Evolutionary conservation across 768 basidiomycete species (phyloP), one percentile per base, ranked within the genome.

Genomic region (Rhodotorula kratochvilovae): DNA sequence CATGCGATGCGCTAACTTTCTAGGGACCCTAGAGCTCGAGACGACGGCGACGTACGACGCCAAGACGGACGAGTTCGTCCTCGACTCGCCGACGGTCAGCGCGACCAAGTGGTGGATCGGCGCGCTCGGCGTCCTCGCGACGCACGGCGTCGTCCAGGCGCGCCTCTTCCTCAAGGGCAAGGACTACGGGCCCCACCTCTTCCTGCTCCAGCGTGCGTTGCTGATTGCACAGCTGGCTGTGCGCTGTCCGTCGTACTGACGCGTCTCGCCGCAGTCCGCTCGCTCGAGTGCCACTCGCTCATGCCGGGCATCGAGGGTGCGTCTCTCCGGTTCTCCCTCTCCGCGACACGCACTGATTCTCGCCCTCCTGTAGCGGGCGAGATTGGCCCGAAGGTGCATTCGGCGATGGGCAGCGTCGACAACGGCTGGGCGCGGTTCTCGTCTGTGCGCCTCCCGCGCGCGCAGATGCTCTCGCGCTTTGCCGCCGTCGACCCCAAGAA

Each of bases 401-500:
- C 45, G 7, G 73, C 66, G 3, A 59, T 65, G 63, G 50, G 60
- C 1, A 45, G 66, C 3, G 56, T 71, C 57, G 73, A 75, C 61
- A 75, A 75, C 35, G 73, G 73, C 23, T 75, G 62, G 70, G 73
- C 70, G 5, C 66, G 70, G 23, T 83, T 83, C 79, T 80, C 80
- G 63, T 77, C 80, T 58, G 81, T 83, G 61, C 77, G 81, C 17
- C 76, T 83, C 16, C 82, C 82, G 15, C 77, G 82, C 57, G 73
- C 57, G 6, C 82, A 88, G 55, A 90, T 91, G 89, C 84, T 91
- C 11, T 88, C 87, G 54, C 87, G 85, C 63, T 90, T 90, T 71
- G 87, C 89, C 2, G 83, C 83, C 58, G 87, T 91, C 53, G 87
- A 88, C 0, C 81, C 86, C 42, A 86, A 85, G 0, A 31, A 56